These are phyloP conservation scores for Cucurbita ficifolia DNA, from an alignment of 306 rosid species.

Conservation along the genomic window DNA sequence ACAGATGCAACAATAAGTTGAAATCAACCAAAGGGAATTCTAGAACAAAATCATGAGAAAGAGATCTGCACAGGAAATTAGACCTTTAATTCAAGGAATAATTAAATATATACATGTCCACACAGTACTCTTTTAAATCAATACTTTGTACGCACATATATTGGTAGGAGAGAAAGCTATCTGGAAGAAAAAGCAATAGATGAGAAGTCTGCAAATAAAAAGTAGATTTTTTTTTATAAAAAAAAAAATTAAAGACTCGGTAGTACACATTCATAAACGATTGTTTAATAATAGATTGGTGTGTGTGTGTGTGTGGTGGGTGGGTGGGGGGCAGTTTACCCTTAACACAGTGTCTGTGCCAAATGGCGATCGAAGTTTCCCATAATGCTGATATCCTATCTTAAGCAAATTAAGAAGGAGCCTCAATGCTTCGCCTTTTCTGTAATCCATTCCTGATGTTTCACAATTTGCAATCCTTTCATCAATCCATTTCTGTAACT, in stretches of 20 bases:
- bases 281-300: too few relatives aligned
- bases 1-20: neutral
- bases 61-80: neutral
- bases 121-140: neutral
- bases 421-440: slow-evolving; percentile 54
- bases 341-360: slow-evolving; percentile 46
- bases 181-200: neutral
- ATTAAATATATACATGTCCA: neutral
- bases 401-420: slow-evolving; percentile 82
- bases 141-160: neutral
- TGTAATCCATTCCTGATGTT: slow-evolving; percentile 49
- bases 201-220: neutral
- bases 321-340: slow-evolving; percentile 24
- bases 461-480: slow-evolving; percentile 59
- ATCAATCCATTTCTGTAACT: slow-evolving; percentile 75
- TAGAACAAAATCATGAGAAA: neutral
- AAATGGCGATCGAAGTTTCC: slow-evolving; percentile 85
- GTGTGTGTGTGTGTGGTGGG: neutral
- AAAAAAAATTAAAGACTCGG: neutral
- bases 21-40: neutral
- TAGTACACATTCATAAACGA: neutral
- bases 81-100: neutral
- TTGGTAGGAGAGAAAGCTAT: neutral
- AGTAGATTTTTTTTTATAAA: too few relatives aligned
- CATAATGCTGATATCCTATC: slow-evolving; percentile 81